A percentile compares a stretch with the other conserved stretches of the same genome.
phyloP scores from a whole-genome alignment of 2,329 filamentous ascomycete genomes.

The Colletotrichum sp. region DNA sequence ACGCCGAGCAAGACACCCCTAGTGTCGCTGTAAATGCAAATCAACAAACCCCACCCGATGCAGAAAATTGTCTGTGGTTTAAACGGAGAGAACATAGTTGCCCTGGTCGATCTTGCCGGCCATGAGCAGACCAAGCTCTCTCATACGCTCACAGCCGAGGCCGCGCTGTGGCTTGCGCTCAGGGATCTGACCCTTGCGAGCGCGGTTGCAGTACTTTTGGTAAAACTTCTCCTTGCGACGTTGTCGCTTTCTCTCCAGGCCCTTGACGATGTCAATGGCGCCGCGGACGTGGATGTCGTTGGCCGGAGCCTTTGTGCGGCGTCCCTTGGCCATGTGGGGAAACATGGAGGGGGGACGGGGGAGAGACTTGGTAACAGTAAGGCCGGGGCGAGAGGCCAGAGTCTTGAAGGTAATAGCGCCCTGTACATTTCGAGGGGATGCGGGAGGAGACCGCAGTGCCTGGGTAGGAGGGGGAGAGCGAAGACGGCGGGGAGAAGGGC shows the following conservation, averaged over 20 bases:
- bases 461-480: conserved; percentile 74
- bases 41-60: background rate
- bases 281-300: conserved; percentile 76
- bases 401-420: conserved; percentile 46
- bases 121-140: conserved; percentile 83
- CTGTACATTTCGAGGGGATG: conserved; percentile 47
- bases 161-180: conserved; percentile 77
- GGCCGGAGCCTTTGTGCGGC: conserved; percentile 34
- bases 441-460: conserved; percentile 51
- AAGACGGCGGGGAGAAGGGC: conserved; percentile 72
- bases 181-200: conserved; percentile 68
- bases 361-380: conserved; percentile 84
- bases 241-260: conserved; percentile 91
- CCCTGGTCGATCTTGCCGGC: conserved; percentile 78
- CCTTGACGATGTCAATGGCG: conserved; percentile 98
- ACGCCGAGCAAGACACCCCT: conserved; percentile 13
- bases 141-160: conserved; percentile 90
- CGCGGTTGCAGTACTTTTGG: conserved; percentile 86
- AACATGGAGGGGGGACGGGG: conserved; percentile 80
- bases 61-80: conserved; percentile 19
- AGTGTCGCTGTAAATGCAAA: conserved; percentile 4
- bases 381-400: conserved; percentile 64
- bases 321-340: conserved; percentile 53
- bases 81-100: conserved; percentile 80
- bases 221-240: conserved; percentile 92